These are phyloP conservation scores for Bryoerythrophyllum caledonicum DNA, from an alignment of 225 moss, liverwort and hornwort genomes.

Conservation along the genomic window DNA sequence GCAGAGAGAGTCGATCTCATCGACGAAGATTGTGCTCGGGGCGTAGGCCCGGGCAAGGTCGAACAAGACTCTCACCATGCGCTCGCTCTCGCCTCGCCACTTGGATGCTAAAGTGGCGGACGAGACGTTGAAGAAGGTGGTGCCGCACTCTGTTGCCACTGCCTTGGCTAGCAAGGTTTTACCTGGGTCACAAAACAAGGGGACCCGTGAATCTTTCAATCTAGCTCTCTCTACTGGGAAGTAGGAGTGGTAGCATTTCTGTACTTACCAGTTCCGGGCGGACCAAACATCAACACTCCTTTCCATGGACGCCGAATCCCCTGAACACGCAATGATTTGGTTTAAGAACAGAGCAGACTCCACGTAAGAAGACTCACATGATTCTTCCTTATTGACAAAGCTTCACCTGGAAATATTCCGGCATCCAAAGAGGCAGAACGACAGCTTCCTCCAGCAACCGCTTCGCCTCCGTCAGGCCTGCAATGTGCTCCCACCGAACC, in stretches of 20 bases:
- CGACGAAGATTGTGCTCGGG: constrained; percentile 97
- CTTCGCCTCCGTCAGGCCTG: constrained; percentile 97
- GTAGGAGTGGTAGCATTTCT: constrained; percentile 3
- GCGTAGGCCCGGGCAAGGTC: constrained; percentile 96
- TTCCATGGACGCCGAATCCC: constrained; percentile 97
- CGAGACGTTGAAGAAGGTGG: constrained; percentile 96
- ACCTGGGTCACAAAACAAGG: constrained; percentile 40
- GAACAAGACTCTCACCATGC: constrained; percentile 97
- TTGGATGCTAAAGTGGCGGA: constrained; percentile 95
- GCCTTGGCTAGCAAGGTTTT: constrained; percentile 89
- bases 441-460: constrained; percentile 98
- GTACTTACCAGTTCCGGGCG: constrained; percentile 78
- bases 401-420: constrained; percentile 90
- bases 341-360: constrained; percentile 14
- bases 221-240: not conserved
- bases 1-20: constrained; percentile 98
- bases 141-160: constrained; percentile 93
- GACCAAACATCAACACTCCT: constrained; percentile 98
- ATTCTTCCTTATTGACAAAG: too few species aligned
- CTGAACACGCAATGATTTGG: constrained; percentile 38
- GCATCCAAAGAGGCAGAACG: constrained; percentile 97
- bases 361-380: not conserved
- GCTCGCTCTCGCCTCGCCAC: constrained; percentile 98
- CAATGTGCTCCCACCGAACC: constrained; percentile 98
- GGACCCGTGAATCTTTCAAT: not conserved